Evolutionary conservation across 192 early-diverging fungal species (phyloP).

Genomic region (Backusella parvicylindrica): DNA sequence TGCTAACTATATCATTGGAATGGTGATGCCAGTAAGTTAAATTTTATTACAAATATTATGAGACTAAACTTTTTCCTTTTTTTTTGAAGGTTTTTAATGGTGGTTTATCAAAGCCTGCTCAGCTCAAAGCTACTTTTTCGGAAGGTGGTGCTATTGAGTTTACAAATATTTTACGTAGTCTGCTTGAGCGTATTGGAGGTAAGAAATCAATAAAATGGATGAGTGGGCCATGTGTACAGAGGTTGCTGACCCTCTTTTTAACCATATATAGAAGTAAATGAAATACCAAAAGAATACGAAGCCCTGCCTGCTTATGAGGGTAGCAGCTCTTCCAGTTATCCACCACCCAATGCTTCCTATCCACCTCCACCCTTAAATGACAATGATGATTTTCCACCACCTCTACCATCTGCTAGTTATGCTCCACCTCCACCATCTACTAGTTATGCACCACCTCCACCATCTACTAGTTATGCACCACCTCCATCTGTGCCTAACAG

Average conservation of each 20-base stretch:
- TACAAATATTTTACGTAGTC: constrained; percentile 20
- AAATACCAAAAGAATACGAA: constrained; percentile 30
- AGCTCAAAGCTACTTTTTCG: constrained; percentile 47
- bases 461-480: neutral
- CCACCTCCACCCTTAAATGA: neutral
- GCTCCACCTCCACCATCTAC: neutral
- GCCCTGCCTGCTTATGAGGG: constrained; percentile 32
- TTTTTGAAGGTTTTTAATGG: constrained; percentile 32
- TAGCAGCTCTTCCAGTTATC: neutral
- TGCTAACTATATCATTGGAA: constrained; percentile 45
- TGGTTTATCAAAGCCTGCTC: constrained; percentile 37
- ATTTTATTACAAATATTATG: neutral
- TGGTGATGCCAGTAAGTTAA: constrained; percentile 37
- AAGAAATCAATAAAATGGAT: neutral
- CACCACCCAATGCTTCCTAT: neutral
- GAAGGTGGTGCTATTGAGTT: constrained; percentile 60
- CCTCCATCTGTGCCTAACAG: neutral
- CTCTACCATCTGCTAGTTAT: neutral
- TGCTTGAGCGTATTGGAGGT: constrained; percentile 38
- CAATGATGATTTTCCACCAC: neutral
- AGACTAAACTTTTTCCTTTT: too few relatives aligned
- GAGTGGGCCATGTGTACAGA: neutral
- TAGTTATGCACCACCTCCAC: neutral
- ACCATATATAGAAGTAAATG: constrained; percentile 21
- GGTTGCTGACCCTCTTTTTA: neutral